These are phyloP conservation scores for Multifurca ochricompacta DNA, from an alignment of 768 basidiomycete species.

Conservation along the genomic window DNA sequence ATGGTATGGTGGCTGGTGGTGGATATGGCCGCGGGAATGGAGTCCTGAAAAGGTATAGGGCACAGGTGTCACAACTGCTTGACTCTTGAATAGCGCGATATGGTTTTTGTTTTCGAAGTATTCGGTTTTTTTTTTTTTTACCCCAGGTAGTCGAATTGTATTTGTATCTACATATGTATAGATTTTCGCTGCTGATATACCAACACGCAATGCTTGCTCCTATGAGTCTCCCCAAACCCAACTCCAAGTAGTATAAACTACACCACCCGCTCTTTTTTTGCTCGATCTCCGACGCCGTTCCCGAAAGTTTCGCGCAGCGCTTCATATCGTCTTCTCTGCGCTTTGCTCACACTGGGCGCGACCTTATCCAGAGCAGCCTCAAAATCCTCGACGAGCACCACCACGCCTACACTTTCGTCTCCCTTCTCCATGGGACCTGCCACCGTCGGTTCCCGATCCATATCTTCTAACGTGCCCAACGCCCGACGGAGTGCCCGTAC, in stretches of 20 bases:
- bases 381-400: slow-evolving; percentile 65
- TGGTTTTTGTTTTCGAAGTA: too few relatives aligned
- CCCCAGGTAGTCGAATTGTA: too few relatives aligned
- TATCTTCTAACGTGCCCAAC: slow-evolving; percentile 57
- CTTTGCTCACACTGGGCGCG: slow-evolving; percentile 72
- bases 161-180: too few relatives aligned
- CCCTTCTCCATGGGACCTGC: slow-evolving; percentile 17
- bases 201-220: not conserved
- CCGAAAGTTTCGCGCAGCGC: slow-evolving; percentile 74
- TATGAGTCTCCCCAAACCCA: not conserved
- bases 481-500: slow-evolving; percentile 70
- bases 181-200: too few relatives aligned
- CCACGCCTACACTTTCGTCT: slow-evolving; percentile 28
- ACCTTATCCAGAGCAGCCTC: slow-evolving; percentile 68
- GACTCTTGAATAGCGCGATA: too few relatives aligned
- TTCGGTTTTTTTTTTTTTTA: too few relatives aligned
- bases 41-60: too few relatives aligned
- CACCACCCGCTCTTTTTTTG: slow-evolving; percentile 11
- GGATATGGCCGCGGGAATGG: slow-evolving; percentile 15
- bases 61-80: too few relatives aligned
- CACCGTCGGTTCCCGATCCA: slow-evolving; percentile 34
- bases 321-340: slow-evolving; percentile 80
- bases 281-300: slow-evolving; percentile 53
- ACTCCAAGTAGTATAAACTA: not conserved
- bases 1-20: not conserved